A percentile compares a stretch with the other conserved stretches of the same genome.
Conservation (phyloP, 2,329 filamentous ascomycete species). For the Aspergillus eucalypticola region DNA sequence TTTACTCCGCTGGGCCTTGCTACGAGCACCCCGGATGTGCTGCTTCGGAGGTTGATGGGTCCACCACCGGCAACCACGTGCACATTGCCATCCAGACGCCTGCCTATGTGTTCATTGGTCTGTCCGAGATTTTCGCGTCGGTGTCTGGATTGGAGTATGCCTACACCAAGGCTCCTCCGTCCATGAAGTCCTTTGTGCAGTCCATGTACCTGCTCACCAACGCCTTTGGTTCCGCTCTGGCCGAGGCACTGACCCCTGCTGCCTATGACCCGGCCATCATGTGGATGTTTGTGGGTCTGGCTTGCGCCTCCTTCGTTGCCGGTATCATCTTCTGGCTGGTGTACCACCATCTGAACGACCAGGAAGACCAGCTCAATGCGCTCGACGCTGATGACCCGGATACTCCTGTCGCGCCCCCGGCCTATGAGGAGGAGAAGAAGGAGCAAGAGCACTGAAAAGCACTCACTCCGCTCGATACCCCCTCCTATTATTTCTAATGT, state of each 20-base stretch:
- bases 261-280: conserved; percentile 65
- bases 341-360: conserved; percentile 51
- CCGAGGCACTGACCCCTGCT: conserved; percentile 61
- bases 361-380: conserved; percentile 54
- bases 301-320: conserved; percentile 49
- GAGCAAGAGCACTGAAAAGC: conserved; percentile 3
- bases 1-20: conserved; percentile 57
- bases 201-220: conserved; percentile 60
- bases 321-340: conserved; percentile 57
- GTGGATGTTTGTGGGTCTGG: conserved; percentile 67
- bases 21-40: conserved; percentile 45
- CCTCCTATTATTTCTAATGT: conserved; percentile 1
- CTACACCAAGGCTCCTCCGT: conserved; percentile 70
- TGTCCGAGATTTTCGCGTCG: conserved; percentile 61
- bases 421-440: conserved; percentile 6
- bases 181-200: conserved; percentile 65
- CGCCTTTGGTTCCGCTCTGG: conserved; percentile 60
- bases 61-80: conserved; percentile 40
- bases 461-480: background rate
- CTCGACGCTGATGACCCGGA: conserved; percentile 44
- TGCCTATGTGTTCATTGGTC: conserved; percentile 48
- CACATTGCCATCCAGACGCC: conserved; percentile 50
- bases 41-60: conserved; percentile 35
- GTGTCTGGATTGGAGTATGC: conserved; percentile 72
- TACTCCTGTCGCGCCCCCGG: conserved; percentile 7